Evolutionary conservation across 176 grass and related monocot genomes (phyloP).

Genomic region (Thalia dealbata): DNA sequence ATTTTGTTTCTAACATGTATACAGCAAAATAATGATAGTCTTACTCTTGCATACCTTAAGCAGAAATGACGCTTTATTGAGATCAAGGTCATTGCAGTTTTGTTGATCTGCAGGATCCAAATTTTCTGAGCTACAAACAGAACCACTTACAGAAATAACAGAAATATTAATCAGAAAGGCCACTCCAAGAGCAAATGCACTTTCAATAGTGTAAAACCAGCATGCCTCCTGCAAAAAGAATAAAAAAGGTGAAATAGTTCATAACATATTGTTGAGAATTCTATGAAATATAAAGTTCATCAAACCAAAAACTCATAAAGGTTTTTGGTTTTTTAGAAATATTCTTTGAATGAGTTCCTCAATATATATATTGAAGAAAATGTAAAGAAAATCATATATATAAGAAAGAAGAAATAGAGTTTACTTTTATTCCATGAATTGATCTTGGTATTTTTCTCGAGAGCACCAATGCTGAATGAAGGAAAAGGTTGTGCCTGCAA

Average conservation of each 20-base stretch:
- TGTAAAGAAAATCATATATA: constrained; percentile 9
- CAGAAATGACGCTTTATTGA: constrained; percentile 96
- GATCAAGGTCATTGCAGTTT: constrained; percentile 77
- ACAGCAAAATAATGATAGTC: background rate
- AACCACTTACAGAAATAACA: constrained; percentile 89
- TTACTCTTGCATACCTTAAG: constrained; percentile 47
- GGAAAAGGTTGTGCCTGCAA: constrained; percentile 95
- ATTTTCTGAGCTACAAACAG: constrained; percentile 66
- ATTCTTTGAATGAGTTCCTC: background rate
- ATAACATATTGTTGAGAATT: background rate
- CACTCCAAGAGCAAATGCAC: constrained; percentile 82
- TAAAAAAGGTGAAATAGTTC: background rate
- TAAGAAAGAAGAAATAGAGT: background rate
- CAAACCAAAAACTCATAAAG: background rate
- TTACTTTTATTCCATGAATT: constrained; percentile 82
- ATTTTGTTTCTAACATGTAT: background rate
- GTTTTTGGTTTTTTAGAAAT: background rate
- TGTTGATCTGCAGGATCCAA: constrained; percentile 61
- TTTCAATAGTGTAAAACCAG: constrained; percentile 92
- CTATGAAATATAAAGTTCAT: background rate
- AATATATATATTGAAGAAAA: background rate
- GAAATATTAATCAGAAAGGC: constrained; percentile 97
- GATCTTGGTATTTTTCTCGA: constrained; percentile 94
- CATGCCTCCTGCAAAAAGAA: constrained; percentile 67
- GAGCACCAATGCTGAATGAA: constrained; percentile 89